Conservation (phyloP, 805 yeast genomes). For the Pichia kluyveri region DNA sequence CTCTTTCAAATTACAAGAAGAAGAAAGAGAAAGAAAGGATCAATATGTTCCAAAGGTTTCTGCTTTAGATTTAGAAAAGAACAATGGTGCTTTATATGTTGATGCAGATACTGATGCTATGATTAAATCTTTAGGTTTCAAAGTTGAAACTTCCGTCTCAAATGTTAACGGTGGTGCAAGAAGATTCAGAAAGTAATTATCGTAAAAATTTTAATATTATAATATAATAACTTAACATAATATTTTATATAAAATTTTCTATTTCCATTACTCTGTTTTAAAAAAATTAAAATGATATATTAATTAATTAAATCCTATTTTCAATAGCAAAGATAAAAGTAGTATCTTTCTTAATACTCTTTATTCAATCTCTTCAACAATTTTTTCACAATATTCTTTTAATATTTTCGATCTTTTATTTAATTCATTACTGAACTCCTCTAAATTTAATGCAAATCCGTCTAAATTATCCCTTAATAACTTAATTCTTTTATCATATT, state of each 20-base stretch:
- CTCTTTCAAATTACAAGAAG: constrained; percentile 99
- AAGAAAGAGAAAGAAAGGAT: constrained; percentile 99
- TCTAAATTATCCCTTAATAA: constrained; percentile 15
- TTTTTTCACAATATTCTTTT: constrained; percentile 35
- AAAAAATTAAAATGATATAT: not conserved
- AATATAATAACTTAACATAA: not conserved
- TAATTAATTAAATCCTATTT: too few species aligned
- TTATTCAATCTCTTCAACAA: constrained; percentile 17
- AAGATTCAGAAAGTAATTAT: constrained; percentile 69
- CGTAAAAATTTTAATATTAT: not conserved
- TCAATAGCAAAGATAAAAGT: not conserved
- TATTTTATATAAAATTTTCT: not conserved
- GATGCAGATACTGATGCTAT: constrained; percentile 95
- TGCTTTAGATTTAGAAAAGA: constrained; percentile 96
- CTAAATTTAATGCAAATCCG: constrained; percentile 13
- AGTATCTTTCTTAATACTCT: too few species aligned
- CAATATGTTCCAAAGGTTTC: constrained; percentile 99
- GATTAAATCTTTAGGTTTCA: constrained; percentile 89
- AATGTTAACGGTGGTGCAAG: constrained; percentile 84
- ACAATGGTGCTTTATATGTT: constrained; percentile 93
- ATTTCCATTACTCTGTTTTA: not conserved
- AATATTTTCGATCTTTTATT: constrained; percentile 32
- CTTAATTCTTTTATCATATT: constrained; percentile 30
- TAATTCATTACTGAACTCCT: constrained; percentile 23
- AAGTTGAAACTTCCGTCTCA: constrained; percentile 77